Percentiles rank a stretch among this genome's conserved stretches.
Evolutionary conservation across 2,329 filamentous ascomycete species (phyloP).

Genomic region (Hymenoscyphus fructigenus): DNA sequence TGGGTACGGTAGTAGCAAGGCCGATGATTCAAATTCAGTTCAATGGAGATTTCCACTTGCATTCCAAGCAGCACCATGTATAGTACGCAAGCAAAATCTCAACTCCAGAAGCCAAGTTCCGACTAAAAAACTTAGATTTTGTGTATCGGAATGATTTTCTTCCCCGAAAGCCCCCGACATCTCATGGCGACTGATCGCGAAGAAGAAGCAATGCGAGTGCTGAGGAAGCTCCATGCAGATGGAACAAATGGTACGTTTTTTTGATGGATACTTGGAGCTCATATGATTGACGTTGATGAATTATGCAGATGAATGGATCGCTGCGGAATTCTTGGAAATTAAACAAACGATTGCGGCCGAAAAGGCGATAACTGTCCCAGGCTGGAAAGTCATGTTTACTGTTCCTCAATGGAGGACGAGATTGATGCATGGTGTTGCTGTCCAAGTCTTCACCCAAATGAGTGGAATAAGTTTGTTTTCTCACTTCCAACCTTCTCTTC

Average conservation of each 20-base stretch:
- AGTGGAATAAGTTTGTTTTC: conserved; percentile 49
- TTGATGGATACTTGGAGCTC: conserved; percentile 38
- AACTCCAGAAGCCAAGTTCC: conserved; percentile 26
- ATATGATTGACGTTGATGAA: conserved; percentile 37
- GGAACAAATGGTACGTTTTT: conserved; percentile 54
- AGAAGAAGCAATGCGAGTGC: conserved; percentile 63
- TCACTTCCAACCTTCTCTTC: too few species aligned
- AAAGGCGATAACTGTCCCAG: conserved; percentile 50
- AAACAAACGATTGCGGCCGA: conserved; percentile 61
- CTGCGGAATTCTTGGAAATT: conserved; percentile 59
- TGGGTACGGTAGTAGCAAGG: conserved; percentile 47
- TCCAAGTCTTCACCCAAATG: conserved; percentile 66
- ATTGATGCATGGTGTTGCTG: conserved; percentile 58
- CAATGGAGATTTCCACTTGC: conserved; percentile 34
- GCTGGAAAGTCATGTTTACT: conserved; percentile 57
- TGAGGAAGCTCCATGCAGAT: conserved; percentile 68
- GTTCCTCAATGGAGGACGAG: conserved; percentile 59
- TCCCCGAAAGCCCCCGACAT: conserved; percentile 72
- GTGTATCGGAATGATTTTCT: conserved; percentile 65
- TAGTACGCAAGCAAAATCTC: conserved; percentile 42
- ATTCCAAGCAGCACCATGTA: conserved; percentile 68
- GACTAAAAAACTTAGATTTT: conserved; percentile 34
- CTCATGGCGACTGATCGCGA: conserved; percentile 69
- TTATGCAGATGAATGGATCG: conserved; percentile 55
- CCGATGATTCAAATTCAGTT: conserved; percentile 15